These are phyloP conservation scores for Penicillium crustosum DNA, from an alignment of 2,329 filamentous ascomycete species.

Conservation along the genomic window DNA sequence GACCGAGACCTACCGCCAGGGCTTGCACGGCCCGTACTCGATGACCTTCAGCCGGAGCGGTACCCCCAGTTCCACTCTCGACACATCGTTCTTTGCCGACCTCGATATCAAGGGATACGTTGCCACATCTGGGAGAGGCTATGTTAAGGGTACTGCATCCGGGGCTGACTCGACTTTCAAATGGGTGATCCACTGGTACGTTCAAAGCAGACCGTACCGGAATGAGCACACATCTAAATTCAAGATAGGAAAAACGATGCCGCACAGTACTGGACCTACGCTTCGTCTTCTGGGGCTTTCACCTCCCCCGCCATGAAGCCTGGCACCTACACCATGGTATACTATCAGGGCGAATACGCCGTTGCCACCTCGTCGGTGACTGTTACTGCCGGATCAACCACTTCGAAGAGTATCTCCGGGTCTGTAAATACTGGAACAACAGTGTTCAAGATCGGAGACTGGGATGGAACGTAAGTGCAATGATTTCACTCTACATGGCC, in stretches of 20 bases:
- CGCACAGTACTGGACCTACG: slow-evolving; percentile 66
- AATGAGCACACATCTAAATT: background rate
- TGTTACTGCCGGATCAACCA: slow-evolving; percentile 52
- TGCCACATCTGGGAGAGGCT: slow-evolving; percentile 56
- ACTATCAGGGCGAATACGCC: slow-evolving; percentile 61
- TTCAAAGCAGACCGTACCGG: background rate
- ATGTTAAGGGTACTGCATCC: slow-evolving; percentile 60
- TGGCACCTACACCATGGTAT: slow-evolving; percentile 67
- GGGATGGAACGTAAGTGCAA: slow-evolving; percentile 55
- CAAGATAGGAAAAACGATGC: slow-evolving; percentile 52
- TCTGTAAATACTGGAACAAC: slow-evolving; percentile 51
- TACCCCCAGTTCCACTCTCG: slow-evolving; percentile 52
- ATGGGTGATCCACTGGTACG: slow-evolving; percentile 62
- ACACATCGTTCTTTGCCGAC: slow-evolving; percentile 61
- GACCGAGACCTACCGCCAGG: slow-evolving; percentile 62
- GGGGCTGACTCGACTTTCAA: slow-evolving; percentile 56
- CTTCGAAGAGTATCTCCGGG: slow-evolving; percentile 54
- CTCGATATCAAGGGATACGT: slow-evolving; percentile 61
- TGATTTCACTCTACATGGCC: slow-evolving; percentile 6
- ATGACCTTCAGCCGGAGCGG: slow-evolving; percentile 61
- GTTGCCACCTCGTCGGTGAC: slow-evolving; percentile 53
- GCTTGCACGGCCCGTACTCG: slow-evolving; percentile 66
- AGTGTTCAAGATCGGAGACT: slow-evolving; percentile 65
- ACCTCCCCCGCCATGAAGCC: slow-evolving; percentile 67
- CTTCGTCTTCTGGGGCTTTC: slow-evolving; percentile 56